Conservation (phyloP, 495 filamentous ascomycete species). For the Aspergillus incahuasiensis region DNA sequence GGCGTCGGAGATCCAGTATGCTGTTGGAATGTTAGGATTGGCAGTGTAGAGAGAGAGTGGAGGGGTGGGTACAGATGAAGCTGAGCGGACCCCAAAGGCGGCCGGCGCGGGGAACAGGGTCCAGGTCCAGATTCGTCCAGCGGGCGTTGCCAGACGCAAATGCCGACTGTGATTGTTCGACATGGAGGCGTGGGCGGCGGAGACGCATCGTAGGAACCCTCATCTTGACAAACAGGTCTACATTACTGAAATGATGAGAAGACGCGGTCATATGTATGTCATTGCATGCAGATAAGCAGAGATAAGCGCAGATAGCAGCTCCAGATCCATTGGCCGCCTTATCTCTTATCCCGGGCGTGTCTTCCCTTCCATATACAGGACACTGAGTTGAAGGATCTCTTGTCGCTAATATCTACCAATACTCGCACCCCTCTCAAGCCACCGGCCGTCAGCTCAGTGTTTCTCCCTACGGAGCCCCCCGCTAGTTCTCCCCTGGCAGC, state of each 20-base stretch:
- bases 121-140: slow-evolving; percentile 44
- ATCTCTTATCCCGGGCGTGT: background rate
- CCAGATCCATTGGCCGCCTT: background rate
- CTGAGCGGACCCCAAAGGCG: slow-evolving; percentile 42
- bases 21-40: too few species aligned
- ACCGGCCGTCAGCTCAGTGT: background rate
- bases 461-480: background rate
- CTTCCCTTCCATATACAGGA: background rate
- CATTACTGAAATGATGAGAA: background rate
- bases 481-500: slow-evolving; percentile 35
- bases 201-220: slow-evolving; percentile 18
- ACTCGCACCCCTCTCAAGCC: background rate
- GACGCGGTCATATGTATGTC: background rate
- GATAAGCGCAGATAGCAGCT: background rate
- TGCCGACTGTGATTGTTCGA: slow-evolving; percentile 32
- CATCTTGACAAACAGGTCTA: too few species aligned
- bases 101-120: slow-evolving; percentile 35
- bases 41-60: background rate
- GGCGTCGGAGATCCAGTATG: slow-evolving; percentile 62
- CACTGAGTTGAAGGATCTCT: background rate
- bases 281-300: background rate
- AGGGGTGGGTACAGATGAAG: slow-evolving; percentile 28
- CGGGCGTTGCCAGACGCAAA: slow-evolving; percentile 38
- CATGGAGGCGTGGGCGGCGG: slow-evolving; percentile 27
- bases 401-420: background rate